Evolutionary conservation across 768 basidiomycete species (phyloP).

Genomic region (Lactarius indigo): DNA sequence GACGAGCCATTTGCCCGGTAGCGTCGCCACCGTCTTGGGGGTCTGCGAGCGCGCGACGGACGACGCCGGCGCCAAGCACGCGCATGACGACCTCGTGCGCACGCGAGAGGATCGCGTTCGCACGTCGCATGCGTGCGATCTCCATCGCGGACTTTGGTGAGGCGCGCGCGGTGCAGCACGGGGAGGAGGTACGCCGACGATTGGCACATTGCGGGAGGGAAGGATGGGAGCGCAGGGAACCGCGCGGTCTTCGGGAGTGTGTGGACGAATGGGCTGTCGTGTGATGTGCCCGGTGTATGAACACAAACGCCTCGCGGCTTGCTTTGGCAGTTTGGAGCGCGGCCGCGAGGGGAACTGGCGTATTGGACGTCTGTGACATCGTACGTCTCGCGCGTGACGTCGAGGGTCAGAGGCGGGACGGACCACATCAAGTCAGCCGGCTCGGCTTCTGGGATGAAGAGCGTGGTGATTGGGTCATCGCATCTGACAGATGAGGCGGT

Average conservation of each 20-base stretch:
- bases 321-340: constrained; percentile 38
- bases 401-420: constrained; percentile 69
- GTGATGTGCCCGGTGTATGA: too few species aligned
- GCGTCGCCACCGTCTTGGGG: constrained; percentile 12
- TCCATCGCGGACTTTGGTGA: constrained; percentile 80
- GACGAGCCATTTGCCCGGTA: constrained; percentile 84
- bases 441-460: constrained; percentile 79
- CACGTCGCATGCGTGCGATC: constrained; percentile 69
- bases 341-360: constrained; percentile 42
- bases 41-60: constrained; percentile 36
- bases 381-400: constrained; percentile 51
- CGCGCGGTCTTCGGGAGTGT: constrained; percentile 52
- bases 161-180: constrained; percentile 79
- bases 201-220: constrained; percentile 35
- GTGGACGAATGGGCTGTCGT: constrained; percentile 35
- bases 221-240: constrained; percentile 48
- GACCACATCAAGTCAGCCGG: constrained; percentile 84
- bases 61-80: constrained; percentile 74
- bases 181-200: constrained; percentile 64
- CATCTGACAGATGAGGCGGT: constrained; percentile 49
- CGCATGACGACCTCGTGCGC: constrained; percentile 94
- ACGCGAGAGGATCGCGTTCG: constrained; percentile 81
- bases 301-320: too few species aligned
- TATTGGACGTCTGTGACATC: constrained; percentile 59
- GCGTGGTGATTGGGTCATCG: constrained; percentile 40